Conservation (phyloP, 371 early-diverging fungal species). For the Rhizopus arrhizus region DNA sequence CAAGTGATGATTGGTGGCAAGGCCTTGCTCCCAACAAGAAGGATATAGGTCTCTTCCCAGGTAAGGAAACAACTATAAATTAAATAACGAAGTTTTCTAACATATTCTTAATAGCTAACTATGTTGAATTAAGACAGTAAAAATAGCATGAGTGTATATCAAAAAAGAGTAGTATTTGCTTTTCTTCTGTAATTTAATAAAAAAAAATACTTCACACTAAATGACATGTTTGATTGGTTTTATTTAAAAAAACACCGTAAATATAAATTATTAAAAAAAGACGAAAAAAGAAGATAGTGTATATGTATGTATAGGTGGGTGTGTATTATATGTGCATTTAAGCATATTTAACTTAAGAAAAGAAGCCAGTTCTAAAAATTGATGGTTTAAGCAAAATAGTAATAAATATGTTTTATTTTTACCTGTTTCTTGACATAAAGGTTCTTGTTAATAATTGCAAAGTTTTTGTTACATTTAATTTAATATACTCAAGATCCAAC, state of each 20-base stretch:
- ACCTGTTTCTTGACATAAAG: conserved; percentile 53
- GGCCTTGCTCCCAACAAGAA: conserved; percentile 62
- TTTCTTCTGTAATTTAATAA: neutral
- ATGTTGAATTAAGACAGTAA: conserved; percentile 53
- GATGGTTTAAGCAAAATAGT: neutral
- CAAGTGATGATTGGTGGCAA: conserved; percentile 94
- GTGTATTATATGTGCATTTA: too few species aligned
- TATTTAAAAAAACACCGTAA: too few species aligned
- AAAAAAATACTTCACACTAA: too few species aligned
- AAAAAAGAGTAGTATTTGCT: neutral
- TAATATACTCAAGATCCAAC: conserved; percentile 93
- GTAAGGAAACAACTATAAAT: conserved; percentile 39
- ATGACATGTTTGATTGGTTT: too few species aligned
- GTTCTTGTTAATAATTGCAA: conserved; percentile 46
- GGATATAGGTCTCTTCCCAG: conserved; percentile 76
- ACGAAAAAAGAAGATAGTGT: too few species aligned
- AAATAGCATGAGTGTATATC: neutral
- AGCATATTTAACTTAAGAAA: neutral
- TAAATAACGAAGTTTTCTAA: neutral
- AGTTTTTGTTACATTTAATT: conserved; percentile 62
- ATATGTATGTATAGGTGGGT: too few species aligned
- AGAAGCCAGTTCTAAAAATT: conserved; percentile 1
- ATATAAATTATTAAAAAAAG: neutral
- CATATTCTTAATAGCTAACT: conserved; percentile 46
- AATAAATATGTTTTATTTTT: conserved; percentile 8